Percentiles rank a stretch among this genome's conserved stretches.
phyloP scores from a whole-genome alignment of 352 stramenopile species.

The Globisporangium yorkense region DNA sequence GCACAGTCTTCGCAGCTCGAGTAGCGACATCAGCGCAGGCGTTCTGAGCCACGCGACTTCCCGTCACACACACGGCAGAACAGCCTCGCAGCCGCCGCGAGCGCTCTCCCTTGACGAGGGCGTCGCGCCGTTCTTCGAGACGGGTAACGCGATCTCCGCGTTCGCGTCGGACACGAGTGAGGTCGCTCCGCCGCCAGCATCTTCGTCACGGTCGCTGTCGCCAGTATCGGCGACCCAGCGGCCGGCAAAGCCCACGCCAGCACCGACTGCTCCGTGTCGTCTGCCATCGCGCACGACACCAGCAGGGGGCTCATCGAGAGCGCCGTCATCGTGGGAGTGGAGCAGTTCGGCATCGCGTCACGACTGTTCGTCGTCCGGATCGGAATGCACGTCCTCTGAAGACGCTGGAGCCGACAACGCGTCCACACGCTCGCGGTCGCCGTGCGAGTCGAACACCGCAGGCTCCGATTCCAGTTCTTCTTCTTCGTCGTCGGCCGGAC shows the following conservation, averaged over 20 bases:
- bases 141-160: neutral
- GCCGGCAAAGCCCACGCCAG: neutral
- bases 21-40: neutral
- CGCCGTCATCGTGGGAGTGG: neutral
- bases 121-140: neutral
- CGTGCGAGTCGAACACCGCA: neutral
- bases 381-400: neutral
- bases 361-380: neutral
- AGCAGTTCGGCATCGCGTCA: neutral
- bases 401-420: neutral
- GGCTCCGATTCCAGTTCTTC: neutral
- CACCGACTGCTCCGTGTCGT: neutral
- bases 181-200: neutral
- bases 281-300: neutral
- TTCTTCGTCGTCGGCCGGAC: neutral
- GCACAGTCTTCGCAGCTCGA: neutral
- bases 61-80: neutral
- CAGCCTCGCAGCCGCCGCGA: neutral
- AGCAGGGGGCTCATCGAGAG: neutral
- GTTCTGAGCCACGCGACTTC: neutral
- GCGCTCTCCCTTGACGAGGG: neutral
- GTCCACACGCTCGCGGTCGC: too few species aligned
- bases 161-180: neutral
- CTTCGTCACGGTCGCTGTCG: neutral
- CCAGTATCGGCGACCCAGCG: neutral